Percentiles rank a stretch among this genome's conserved stretches.
Conservation (phyloP, 169 alveolate species). For the Plasmodium berghei region DNA sequence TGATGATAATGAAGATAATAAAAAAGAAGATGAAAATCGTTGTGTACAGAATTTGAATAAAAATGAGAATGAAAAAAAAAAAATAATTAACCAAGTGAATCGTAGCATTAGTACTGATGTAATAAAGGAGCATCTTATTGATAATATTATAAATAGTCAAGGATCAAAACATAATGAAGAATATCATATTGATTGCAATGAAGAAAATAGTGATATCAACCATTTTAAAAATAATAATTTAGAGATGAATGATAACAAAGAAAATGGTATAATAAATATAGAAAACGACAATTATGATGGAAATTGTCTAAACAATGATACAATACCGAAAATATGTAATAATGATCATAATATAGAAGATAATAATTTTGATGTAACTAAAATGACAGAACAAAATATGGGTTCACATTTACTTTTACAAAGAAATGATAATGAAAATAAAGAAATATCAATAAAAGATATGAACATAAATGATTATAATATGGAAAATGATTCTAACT, state of each 20-base stretch:
- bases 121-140: background rate
- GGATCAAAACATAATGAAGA: too few relatives aligned
- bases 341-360: background rate
- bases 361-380: too few relatives aligned
- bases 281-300: background rate
- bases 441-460: background rate
- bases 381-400: too few relatives aligned
- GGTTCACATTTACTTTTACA: background rate
- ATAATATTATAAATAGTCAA: too few relatives aligned
- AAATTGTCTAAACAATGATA: too few relatives aligned
- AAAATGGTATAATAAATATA: background rate
- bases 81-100: background rate
- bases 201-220: background rate
- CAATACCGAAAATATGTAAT: background rate
- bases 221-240: background rate
- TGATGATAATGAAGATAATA: slow-evolving; percentile 1
- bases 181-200: too few relatives aligned
- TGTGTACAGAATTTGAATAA: background rate
- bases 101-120: background rate
- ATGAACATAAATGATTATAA: background rate
- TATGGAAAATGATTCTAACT: background rate
- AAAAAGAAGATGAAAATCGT: background rate
- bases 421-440: background rate
- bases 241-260: background rate
- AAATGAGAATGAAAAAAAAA: background rate